These are phyloP conservation scores for Harringtonia lauricola DNA, from an alignment of 2,329 filamentous ascomycete genomes.

Conservation along the genomic window DNA sequence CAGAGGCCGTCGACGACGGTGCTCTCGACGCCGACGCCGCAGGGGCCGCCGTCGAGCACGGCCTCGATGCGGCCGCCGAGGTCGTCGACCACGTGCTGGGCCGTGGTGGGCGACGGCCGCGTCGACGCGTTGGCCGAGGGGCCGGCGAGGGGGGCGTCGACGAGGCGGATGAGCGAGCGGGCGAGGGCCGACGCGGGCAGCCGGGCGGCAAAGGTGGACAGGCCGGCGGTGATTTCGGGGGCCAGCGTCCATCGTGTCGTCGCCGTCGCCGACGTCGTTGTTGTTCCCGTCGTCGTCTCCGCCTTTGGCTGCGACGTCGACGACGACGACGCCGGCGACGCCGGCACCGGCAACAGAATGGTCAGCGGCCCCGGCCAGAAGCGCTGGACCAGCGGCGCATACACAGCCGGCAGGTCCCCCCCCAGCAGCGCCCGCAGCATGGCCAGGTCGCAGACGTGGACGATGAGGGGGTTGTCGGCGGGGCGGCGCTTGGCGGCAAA, in stretches of 20 bases:
- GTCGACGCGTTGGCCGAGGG: constrained; percentile 94
- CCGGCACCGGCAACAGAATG: constrained; percentile 70
- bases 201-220: constrained; percentile 76
- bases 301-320: too few relatives aligned
- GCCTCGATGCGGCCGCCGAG: constrained; percentile 70
- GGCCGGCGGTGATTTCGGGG: constrained; percentile 81
- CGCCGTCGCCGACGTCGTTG: constrained; percentile 23
- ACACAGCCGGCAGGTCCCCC: constrained; percentile 57
- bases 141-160: constrained; percentile 71
- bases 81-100: constrained; percentile 81
- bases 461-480: constrained; percentile 89
- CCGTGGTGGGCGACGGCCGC: constrained; percentile 81
- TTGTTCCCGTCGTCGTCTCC: too few relatives aligned
- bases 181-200: constrained; percentile 85
- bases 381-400: constrained; percentile 61
- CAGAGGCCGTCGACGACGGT: constrained; percentile 91
- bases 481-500: constrained; percentile 84
- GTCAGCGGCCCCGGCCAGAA: constrained; percentile 97
- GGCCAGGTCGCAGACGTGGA: constrained; percentile 72
- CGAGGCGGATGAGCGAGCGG: constrained; percentile 70
- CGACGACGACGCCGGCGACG: constrained; percentile 11
- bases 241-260: constrained; percentile 40
- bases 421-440: constrained; percentile 59
- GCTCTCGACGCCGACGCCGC: constrained; percentile 85
- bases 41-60: constrained; percentile 81